Base-by-base conservation (phyloP, 2,329 filamentous ascomycete genomes). In the Westerdykella ornata region DNA sequence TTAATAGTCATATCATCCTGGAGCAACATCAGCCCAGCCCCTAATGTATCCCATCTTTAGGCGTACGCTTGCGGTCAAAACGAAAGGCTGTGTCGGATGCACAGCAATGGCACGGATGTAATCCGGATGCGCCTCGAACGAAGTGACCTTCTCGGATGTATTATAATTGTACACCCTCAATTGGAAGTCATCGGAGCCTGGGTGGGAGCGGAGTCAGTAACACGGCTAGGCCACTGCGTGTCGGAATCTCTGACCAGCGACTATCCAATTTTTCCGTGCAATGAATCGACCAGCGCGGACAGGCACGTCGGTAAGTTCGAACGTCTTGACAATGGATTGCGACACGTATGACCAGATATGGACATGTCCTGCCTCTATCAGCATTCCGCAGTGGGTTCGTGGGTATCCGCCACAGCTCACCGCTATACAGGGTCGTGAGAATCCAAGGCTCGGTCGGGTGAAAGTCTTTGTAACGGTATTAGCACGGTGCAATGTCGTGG, bases 251-350 rank as follows among this genome's bases (percentile, higher is more conserved):
- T 35, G 46, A 62, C 92, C 92, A 71, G 88, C 92, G 41, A 94
- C 87, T 57, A 95, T 94, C 92, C 92, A 98, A 71, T 97, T 98
- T 81, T 98, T 98, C 59, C 92, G 81, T 54, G 92, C 87, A 62
- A 98, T 81, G 69, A 98, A 98, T 57, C 92, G 86, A 62, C 92
- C 92, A 48, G 92, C 92, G 68, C 92, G 85, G 44, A 98, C 90
- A 51, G 92, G 92, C 38, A 98, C 92, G 76, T 98, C 92, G 65
- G 90, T 96, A 53, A 97, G 82, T 73, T 98, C 92, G 69, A 98
- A 98, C 4, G 90, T 96, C 76, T 97, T 97, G 71, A 98, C 88
- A 50, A 97, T 89, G 50, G 89, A 85, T 70, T 81, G 47, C 41
- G 40, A 46, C 11, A 49, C 90, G 70, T 94, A 95, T 26, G 90